Percentiles rank a stretch among this genome's conserved stretches.
Conservation (phyloP, 2,329 filamentous ascomycete species). For the Fusarium zealandicum region DNA sequence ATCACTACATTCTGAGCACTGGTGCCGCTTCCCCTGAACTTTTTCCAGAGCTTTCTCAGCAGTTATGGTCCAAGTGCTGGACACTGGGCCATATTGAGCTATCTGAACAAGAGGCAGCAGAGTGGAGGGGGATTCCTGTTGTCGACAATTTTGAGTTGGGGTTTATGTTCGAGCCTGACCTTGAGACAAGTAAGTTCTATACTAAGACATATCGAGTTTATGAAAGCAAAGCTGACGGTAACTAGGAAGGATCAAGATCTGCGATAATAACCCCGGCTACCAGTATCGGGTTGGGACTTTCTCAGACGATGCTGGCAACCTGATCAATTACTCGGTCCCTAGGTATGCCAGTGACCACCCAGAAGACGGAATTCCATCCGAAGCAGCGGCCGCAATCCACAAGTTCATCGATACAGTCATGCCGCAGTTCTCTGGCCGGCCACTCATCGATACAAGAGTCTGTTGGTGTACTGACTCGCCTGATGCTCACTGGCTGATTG, state of each 20-base stretch:
- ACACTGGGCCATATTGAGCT: conserved; percentile 19
- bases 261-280: conserved; percentile 22
- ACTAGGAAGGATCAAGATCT: conserved; percentile 18
- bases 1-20: conserved; percentile 16
- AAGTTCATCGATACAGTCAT: conserved; percentile 26
- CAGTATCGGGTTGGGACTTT: conserved; percentile 9
- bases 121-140: conserved; percentile 19
- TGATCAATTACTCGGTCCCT: conserved; percentile 10
- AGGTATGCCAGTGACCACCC: conserved; percentile 16
- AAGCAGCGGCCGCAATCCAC: conserved; percentile 6
- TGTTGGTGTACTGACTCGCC: conserved; percentile 41
- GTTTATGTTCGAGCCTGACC: conserved; percentile 21
- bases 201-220: too few relatives aligned
- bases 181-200: conserved; percentile 11
- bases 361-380: conserved; percentile 13
- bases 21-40: conserved; percentile 20
- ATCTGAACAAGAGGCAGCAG: conserved; percentile 9
- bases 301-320: background rate
- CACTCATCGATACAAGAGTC: conserved; percentile 32
- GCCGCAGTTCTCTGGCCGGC: conserved; percentile 37
- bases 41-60: conserved; percentile 9
- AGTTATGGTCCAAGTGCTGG: conserved; percentile 26
- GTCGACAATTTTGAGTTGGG: conserved; percentile 23
- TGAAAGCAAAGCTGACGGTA: background rate
- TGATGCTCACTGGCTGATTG: conserved; percentile 38